Evolutionary conservation across 1,139 yeast species (phyloP), one percentile per base, ranked within the genome.

Genomic region (Meyerozyma guilliermondii): DNA sequence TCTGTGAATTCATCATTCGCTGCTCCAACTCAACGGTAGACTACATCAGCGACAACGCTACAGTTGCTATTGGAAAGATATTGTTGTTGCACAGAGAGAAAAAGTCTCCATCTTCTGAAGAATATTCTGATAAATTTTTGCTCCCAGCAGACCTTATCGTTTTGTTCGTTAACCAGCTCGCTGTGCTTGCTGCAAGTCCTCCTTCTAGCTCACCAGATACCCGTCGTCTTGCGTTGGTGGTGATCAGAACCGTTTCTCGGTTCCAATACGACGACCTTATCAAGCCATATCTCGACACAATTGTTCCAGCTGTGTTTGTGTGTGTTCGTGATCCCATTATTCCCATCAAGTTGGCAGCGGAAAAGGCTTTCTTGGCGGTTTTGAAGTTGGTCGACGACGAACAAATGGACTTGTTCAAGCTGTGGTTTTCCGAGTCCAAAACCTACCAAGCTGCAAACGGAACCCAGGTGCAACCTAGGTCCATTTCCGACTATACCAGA

Each of bases 271-370:
- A 68, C 3, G 60, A 59, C 13, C 60, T 76, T 24, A 63, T 85
- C 38, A 63, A 66, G 43, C 79, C 83, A 9, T 69, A 75, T 53
- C 68, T 81, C 49, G 81, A 82, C 51, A 46, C 67, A 1, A 53
- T 92, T 43, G 88, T 78, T 7, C 87, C 95, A 13, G 74, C 87
- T 18, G 81, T 89, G 2, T 92, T 92, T 59, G 70, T 83, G 0
- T 83, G 95, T 59, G 85, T 92, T 37, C 77, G 98, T 51, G 96
- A 91, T 54, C 75, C 82, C 13, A 71, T 87, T 39, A 87, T 92
- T 54, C 98, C 98, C 4, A 84, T 92, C 52, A 89, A 89, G 57
- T 74, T 92, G 49, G 97, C 98, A 1, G 96, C 96, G 4, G 98
- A 92, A 62, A 88, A 88, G 68, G 91, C 96, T 1, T 91, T 77